Base-by-base conservation (phyloP, 345 rosid genomes). In the Citrus australasica region DNA sequence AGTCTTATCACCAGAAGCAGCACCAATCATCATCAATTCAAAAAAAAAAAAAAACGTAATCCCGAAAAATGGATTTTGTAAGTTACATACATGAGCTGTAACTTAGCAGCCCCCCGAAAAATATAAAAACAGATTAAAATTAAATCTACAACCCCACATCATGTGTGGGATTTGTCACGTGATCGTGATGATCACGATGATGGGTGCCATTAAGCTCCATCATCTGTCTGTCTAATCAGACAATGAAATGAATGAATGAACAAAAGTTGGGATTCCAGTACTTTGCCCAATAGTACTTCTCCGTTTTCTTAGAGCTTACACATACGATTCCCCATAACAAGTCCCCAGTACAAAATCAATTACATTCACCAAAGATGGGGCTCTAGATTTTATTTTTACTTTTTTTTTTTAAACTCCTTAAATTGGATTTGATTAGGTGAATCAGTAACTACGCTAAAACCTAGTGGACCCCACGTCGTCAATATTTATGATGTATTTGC, bases 1-100 rank as follows among this genome's bases (percentile, higher is more conserved):
- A 5, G 84, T 86, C 91, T 64, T 69, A 78, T 86, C 89, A 83
- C 16, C 16, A 27, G 53, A 63, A 74, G 80, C 76, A 78, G 83
- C 84, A 62, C 76, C 84, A 63, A 80, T 76, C 79, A 63, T 28
- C 46, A 9, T 40, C 51, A 3, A 3, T 46, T 46, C 17, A 13
- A 46, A 13, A 46, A 46, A 1, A 14, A 4, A 1, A 10, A 42
- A 10, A 1, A 14, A 4, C 51, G 1, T 14, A 42, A 14, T 14
- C 16, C 48, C 35, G 6, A 33, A 33, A 33, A 33, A 33, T 33
- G 35, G 35, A 33, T 33, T 33, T 33, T 33, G 35, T 33, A 33
- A 33, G 35, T 33, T 33, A 33, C 35, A 33, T 33, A 33, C 35
- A 33, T 33, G 35, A 33, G 6, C 35, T 33, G 35, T 33, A 33